Conservation (phyloP, 1,284 basidiomycete genomes). For the Takashimella tepidaria region DNA sequence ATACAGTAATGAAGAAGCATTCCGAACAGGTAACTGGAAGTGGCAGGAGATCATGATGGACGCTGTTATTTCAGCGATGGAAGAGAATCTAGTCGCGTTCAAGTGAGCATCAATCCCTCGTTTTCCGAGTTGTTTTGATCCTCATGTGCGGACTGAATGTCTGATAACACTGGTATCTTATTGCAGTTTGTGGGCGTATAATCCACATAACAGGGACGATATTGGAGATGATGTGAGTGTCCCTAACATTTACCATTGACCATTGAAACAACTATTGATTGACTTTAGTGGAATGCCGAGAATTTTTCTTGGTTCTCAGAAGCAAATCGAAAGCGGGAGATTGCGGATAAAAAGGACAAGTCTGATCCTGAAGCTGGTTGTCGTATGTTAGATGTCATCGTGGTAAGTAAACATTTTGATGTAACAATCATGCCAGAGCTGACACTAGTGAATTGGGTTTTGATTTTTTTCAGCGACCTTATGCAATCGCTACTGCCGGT, state of each 20-base stretch:
- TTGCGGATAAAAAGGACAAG: constrained; percentile 49
- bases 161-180: neutral
- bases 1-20: constrained; percentile 63
- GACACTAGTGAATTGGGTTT: too few relatives aligned
- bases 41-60: constrained; percentile 87
- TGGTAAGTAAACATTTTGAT: too few relatives aligned
- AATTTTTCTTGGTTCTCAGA: constrained; percentile 90
- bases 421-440: too few relatives aligned
- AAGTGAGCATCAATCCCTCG: constrained; percentile 56
- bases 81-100: constrained; percentile 67
- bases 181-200: constrained; percentile 89
- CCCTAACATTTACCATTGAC: too few relatives aligned
- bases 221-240: constrained; percentile 61
- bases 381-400: constrained; percentile 68
- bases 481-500: constrained; percentile 44
- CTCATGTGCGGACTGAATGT: too few relatives aligned
- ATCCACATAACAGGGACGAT: constrained; percentile 73
- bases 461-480: constrained; percentile 48
- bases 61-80: constrained; percentile 71
- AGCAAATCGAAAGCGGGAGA: constrained; percentile 21
- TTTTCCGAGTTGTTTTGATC: neutral
- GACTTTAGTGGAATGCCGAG: constrained; percentile 84
- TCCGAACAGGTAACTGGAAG: constrained; percentile 65
- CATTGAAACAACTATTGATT: neutral
- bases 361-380: constrained; percentile 67